Evolutionary conservation across 371 early-diverging fungal genomes (phyloP).

Genomic region (Mucor sp.): DNA sequence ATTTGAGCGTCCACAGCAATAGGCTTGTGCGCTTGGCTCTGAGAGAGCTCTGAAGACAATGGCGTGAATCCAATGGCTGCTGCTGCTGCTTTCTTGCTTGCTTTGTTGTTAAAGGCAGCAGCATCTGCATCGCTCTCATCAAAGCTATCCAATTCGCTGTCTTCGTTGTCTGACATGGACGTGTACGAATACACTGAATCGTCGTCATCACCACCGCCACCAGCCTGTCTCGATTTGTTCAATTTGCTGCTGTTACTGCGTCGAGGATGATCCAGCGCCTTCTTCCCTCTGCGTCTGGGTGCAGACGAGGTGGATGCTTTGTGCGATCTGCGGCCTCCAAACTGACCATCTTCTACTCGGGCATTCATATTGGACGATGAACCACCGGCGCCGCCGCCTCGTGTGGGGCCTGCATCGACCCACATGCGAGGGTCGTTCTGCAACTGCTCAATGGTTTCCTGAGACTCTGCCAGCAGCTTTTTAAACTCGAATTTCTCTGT

Average conservation of each 20-base stretch:
- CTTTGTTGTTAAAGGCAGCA: neutral
- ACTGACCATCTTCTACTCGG: slow-evolving; percentile 7
- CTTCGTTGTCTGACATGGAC: slow-evolving; percentile 30
- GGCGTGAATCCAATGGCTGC: slow-evolving; percentile 21
- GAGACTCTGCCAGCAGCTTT: slow-evolving; percentile 62
- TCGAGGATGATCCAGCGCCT: neutral
- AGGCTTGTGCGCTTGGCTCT: slow-evolving; percentile 22
- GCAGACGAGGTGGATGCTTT: slow-evolving; percentile 14
- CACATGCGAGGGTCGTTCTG: slow-evolving; percentile 58
- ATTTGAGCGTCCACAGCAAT: slow-evolving; percentile 19
- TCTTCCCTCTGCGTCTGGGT: slow-evolving; percentile 12
- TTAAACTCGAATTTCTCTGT: slow-evolving; percentile 65
- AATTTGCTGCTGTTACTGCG: neutral
- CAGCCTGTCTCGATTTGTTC: slow-evolving; percentile 3
- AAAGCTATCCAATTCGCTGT: slow-evolving; percentile 28
- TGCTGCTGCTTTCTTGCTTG: neutral
- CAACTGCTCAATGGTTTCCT: slow-evolving; percentile 62
- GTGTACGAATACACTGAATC: slow-evolving; percentile 28
- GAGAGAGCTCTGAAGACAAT: slow-evolving; percentile 33
- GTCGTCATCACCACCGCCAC: slow-evolving; percentile 7
- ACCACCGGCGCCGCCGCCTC: neutral
- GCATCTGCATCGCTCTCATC: slow-evolving; percentile 17
- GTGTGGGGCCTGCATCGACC: slow-evolving; percentile 35
- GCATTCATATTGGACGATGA: neutral
- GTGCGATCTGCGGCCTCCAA: slow-evolving; percentile 4